phyloP scores from a whole-genome alignment of 805 yeast genomes.

The Saccharomycopsis selenospora region DNA sequence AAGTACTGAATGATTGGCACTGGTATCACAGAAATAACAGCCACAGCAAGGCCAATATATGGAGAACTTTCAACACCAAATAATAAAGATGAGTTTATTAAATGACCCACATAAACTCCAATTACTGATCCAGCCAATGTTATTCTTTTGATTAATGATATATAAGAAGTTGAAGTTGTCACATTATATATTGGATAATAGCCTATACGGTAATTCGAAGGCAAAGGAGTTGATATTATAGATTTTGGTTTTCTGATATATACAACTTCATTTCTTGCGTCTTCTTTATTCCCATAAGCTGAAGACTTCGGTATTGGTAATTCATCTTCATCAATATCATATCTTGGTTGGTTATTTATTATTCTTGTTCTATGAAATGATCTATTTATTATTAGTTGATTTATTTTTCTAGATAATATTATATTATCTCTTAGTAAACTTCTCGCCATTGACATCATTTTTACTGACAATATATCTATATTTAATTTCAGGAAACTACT shows the following conservation, averaged over 20 bases:
- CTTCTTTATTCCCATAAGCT: constrained; percentile 19
- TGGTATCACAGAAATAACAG: constrained; percentile 42
- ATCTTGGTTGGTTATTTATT: background rate
- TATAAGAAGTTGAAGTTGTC: constrained; percentile 48
- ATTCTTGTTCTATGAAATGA: constrained; percentile 1
- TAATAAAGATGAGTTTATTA: constrained; percentile 47
- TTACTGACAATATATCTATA: too few relatives aligned
- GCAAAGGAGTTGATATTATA: constrained; percentile 39
- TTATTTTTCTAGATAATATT: too few relatives aligned
- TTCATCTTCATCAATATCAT: constrained; percentile 4
- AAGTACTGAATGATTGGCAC: constrained; percentile 50
- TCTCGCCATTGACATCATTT: too few relatives aligned
- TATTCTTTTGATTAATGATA: constrained; percentile 55
- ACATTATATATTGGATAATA: constrained; percentile 58
- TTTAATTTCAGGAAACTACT: too few relatives aligned
- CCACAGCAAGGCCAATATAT: constrained; percentile 31
- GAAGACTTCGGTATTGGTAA: constrained; percentile 17
- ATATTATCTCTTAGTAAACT: too few relatives aligned
- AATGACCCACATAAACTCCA: constrained; percentile 57
- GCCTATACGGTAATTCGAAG: constrained; percentile 45
- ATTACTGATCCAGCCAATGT: constrained; percentile 53
- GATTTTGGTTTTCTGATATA: constrained; percentile 36
- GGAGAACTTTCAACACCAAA: constrained; percentile 35
- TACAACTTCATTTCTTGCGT: constrained; percentile 22
- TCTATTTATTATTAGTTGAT: background rate